Evolutionary conservation across 169 alveolate species (phyloP), one percentile per base, ranked within the genome.

Genomic region (Cryptosporidium bovis): DNA sequence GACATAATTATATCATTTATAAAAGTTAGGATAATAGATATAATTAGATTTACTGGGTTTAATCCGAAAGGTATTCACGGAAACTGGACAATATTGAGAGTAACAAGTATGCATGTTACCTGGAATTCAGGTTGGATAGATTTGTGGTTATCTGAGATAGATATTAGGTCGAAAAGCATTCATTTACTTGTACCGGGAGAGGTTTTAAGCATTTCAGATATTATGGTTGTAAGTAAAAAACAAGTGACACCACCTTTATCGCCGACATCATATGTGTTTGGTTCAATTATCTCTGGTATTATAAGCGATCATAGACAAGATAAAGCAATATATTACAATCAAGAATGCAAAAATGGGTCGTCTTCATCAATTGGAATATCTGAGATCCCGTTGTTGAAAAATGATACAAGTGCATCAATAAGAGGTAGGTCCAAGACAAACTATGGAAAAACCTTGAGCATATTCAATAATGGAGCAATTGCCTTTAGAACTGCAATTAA

Each of bases 101-200:
- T 77, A 16, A 60, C 77, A 13, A 60, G 77, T 2, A 7, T 66
- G 15, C 58, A 77, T 2, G 77, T 71, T n/a, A 16, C 51, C 10
- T 77, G 87, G 87, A 60, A n/a, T 40, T 77, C 87, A 2, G 87
- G 87, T 15, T 77, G 87, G 87, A 44, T 60, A 20, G 87, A 77
- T 62, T 58, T 77, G 44, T 77, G 87, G 87, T 20, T 77, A 1
- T 77, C 87, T 3, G 65, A 77, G n/a, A 58, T 24, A 27, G 71
- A 60, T 2, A 16, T 27, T 71, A 87, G 13, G 65, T 71, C 24
- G 66, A 82, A 64, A 64, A 68, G 40, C 27, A 82, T 24, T 65
- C 65, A 51, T 71, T 83, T 66, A 53, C 82, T 50, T 62, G 51
- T 40, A 36, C 91, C 62, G 24, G 90, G 82, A 64, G 87, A 27